Evolutionary conservation across 78 protist genomes (phyloP), one percentile per base, ranked within the genome.

Genomic region (Dictyostelium firmibasis): DNA sequence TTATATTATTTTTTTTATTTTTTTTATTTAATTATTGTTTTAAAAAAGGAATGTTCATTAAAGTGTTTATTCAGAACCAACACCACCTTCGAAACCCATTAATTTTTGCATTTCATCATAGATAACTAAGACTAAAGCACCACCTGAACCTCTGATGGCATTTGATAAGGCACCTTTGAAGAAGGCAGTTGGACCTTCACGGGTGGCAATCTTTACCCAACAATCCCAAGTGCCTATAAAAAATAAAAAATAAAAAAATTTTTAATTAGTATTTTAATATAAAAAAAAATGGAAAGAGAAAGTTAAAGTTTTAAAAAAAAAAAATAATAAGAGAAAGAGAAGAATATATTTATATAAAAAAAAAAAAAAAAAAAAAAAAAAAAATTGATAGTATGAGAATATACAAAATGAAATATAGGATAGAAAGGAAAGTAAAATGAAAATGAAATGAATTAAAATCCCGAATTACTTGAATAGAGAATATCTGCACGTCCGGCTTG

Each of bases 101-200:
- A 77, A 14, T 69, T 86, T 43, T 97, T 99, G 89, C 92, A 99
- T 50, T 96, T 97, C 85, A 95, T 99, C 99, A 97, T 95, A 99
- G 9, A 88, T 88, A 81, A 91, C 99, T 23, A 99, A 97, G 74
- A 98, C 99, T 13, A 83, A 38, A 18, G 99, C 99, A 78, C 98
- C 98, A 57, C 97, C 99, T 14, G 97, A 75, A 67, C 97, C 97
- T 67, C 99, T 96, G 85, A 99, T 91, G 36, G 93, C 92, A 98
- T 99, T 99, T 50, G 99, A 97, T 33, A 98, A 97, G 25, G 99
- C 99, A 64, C 99, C 99, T 97, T 99, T 99, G 99, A 99, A 99
- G 97, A 99, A 88, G 29, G 99, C 94, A 64, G 84, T 31, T 82
- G 91, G 72, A 25, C 99, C 99, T 94, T 98, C 99, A 20, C 96